Conservation (phyloP, 345 rosid genomes). For the Pistacia vera region DNA sequence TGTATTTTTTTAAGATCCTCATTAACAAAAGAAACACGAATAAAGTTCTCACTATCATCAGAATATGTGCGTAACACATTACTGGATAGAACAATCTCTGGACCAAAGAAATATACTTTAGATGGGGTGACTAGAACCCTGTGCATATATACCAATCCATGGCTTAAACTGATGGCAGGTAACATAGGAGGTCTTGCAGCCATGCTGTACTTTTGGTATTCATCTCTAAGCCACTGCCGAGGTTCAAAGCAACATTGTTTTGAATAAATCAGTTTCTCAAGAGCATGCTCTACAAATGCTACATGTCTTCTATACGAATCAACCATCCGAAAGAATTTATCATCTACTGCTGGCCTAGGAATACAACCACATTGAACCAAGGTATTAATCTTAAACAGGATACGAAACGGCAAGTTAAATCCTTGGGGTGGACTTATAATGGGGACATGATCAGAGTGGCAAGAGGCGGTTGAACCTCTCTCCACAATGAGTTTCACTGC, state of each 20-base stretch:
- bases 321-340: conserved; percentile 33
- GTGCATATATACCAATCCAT: too few species aligned
- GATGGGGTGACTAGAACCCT: conserved; percentile 48
- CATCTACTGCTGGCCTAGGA: conserved; percentile 45
- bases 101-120: conserved; percentile 52
- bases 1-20: conserved; percentile 46
- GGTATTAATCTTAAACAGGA: conserved; percentile 43
- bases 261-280: conserved; percentile 32
- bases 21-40: conserved; percentile 51
- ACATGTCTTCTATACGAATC: conserved; percentile 21
- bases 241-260: conserved; percentile 53
- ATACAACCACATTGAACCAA: conserved; percentile 53
- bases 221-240: conserved; percentile 38
- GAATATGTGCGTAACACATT: conserved; percentile 49
- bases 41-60: conserved; percentile 40
- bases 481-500: conserved; percentile 27
- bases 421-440: conserved; percentile 39
- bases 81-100: conserved; percentile 55
- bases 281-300: conserved; percentile 40
- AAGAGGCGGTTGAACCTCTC: conserved; percentile 30
- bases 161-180: too few species aligned
- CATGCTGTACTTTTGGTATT: conserved; percentile 2
- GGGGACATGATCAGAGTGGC: conserved; percentile 36
- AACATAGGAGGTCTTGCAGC: conserved; percentile 10
- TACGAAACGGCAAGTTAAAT: conserved; percentile 35